A percentile compares a stretch with the other conserved stretches of the same genome.
phyloP scores from a whole-genome alignment of 1,284 basidiomycete genomes.

The Marasmius tenuissimus region DNA sequence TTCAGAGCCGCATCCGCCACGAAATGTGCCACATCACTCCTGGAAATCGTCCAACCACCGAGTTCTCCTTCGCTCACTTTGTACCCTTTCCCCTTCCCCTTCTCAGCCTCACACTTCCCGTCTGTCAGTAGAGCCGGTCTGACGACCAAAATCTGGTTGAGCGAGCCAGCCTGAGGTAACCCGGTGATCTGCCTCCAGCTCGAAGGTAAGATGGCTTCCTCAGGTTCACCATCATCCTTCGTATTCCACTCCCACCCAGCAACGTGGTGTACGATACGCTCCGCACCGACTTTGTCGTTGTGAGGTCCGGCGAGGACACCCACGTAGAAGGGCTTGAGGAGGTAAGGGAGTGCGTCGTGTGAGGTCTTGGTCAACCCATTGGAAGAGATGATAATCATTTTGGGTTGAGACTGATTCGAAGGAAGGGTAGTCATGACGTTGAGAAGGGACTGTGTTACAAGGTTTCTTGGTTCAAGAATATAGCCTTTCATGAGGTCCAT shows the following conservation, averaged over 20 bases:
- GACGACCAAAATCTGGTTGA: slow-evolving; percentile 47
- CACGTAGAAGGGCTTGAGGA: slow-evolving; percentile 43
- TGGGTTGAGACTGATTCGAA: slow-evolving; percentile 34
- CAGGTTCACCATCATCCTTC: slow-evolving; percentile 34
- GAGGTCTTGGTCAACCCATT: slow-evolving; percentile 47
- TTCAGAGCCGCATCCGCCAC: slow-evolving; percentile 47
- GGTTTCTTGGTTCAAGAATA: slow-evolving; percentile 43
- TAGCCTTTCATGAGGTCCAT: slow-evolving; percentile 45
- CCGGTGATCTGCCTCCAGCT: slow-evolving; percentile 41
- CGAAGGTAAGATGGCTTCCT: slow-evolving; percentile 35
- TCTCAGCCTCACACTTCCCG: slow-evolving; percentile 52
- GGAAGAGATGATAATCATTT: slow-evolving; percentile 53
- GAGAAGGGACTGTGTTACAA: slow-evolving; percentile 49
- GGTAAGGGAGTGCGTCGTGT: slow-evolving; percentile 44
- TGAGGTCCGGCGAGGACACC: slow-evolving; percentile 37
- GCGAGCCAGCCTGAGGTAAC: slow-evolving; percentile 40
- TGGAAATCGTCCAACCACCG: slow-evolving; percentile 52
- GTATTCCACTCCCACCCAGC: slow-evolving; percentile 42
- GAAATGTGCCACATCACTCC: slow-evolving; percentile 67
- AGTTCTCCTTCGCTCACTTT: slow-evolving; percentile 33
- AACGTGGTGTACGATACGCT: slow-evolving; percentile 37
- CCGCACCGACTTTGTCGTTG: slow-evolving; percentile 47
- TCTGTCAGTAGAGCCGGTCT: slow-evolving; percentile 58
- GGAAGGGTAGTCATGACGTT: slow-evolving; percentile 51
- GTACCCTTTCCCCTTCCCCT: slow-evolving; percentile 28